Percentiles rank a stretch among this genome's conserved stretches.
Evolutionary conservation across 371 early-diverging fungal genomes (phyloP).

Genomic region (Rhizopus arrhizus): DNA sequence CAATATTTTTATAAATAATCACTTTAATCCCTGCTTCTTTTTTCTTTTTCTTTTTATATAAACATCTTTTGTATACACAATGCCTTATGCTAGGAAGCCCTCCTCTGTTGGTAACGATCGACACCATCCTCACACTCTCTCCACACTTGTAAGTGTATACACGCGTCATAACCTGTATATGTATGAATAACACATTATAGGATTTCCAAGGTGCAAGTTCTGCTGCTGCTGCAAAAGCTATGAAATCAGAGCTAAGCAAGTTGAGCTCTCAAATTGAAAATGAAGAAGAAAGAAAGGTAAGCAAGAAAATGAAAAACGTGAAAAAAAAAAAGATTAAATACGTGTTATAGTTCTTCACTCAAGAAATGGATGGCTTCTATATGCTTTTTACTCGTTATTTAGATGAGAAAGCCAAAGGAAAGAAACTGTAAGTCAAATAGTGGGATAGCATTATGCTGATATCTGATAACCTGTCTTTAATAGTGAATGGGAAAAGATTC

Average conservation of each 20-base stretch:
- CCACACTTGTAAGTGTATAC: slow-evolving; percentile 52
- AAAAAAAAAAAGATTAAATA: slow-evolving; percentile 38
- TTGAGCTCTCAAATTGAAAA: slow-evolving; percentile 54
- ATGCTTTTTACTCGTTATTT: slow-evolving; percentile 87
- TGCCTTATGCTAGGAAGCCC: slow-evolving; percentile 42
- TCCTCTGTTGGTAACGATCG: slow-evolving; percentile 41
- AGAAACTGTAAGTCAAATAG: slow-evolving; percentile 74
- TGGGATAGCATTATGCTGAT: no score
- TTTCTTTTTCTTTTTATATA: no score
- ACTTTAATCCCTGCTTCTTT: no score
- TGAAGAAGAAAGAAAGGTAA: slow-evolving; percentile 62
- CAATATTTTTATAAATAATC: no score
- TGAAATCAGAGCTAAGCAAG: slow-evolving; percentile 64
- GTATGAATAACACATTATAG: slow-evolving; percentile 27
- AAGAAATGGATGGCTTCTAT: slow-evolving; percentile 93
- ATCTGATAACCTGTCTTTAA: no score
- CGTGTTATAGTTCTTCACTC: slow-evolving; percentile 43
- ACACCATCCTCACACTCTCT: slow-evolving; percentile 63
- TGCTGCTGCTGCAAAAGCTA: slow-evolving; percentile 69
- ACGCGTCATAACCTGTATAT: neutral
- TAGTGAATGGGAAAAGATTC: slow-evolving; percentile 93
- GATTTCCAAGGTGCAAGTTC: slow-evolving; percentile 70
- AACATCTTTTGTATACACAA: neutral
- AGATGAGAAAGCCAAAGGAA: slow-evolving; percentile 77
- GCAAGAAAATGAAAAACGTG: slow-evolving; percentile 86